phyloP scores from a whole-genome alignment of 768 basidiomycete genomes.

The Boletus speciosus region DNA sequence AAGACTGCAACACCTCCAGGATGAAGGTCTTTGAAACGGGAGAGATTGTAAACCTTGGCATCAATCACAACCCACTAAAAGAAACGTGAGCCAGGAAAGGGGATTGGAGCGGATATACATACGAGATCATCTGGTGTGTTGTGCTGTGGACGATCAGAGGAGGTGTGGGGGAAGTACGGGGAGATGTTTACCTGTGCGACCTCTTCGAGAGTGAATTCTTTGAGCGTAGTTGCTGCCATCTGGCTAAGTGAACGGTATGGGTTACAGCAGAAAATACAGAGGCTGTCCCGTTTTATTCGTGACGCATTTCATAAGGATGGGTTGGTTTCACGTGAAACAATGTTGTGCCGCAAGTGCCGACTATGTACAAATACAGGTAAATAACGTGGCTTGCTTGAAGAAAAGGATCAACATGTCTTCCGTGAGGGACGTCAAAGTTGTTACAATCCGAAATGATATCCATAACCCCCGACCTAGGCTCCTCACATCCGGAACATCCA shows the following conservation, averaged over 20 bases:
- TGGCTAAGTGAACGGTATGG: not conserved
- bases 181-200: constrained; percentile 45
- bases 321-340: constrained; percentile 7
- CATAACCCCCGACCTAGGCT: too few relatives aligned
- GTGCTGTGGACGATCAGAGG: constrained; percentile 44
- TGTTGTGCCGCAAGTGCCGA: not conserved
- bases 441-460: too few relatives aligned
- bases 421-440: too few relatives aligned
- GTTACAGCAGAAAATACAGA: not conserved
- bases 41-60: constrained; percentile 78
- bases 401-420: too few relatives aligned
- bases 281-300: constrained; percentile 1
- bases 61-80: constrained; percentile 80
- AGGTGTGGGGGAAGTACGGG: not conserved
- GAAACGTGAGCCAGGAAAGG: not conserved
- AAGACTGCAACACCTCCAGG: constrained; percentile 81
- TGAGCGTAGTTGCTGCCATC: constrained; percentile 35
- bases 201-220: constrained; percentile 54
- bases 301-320: not conserved
- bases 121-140: constrained; percentile 76
- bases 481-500: too few relatives aligned
- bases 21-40: constrained; percentile 76
- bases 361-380: not conserved
- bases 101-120: constrained; percentile 15
- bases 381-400: not conserved